Evolutionary conservation across 176 grass and related monocot species (phyloP).

Genomic region (Carex kokanica): DNA sequence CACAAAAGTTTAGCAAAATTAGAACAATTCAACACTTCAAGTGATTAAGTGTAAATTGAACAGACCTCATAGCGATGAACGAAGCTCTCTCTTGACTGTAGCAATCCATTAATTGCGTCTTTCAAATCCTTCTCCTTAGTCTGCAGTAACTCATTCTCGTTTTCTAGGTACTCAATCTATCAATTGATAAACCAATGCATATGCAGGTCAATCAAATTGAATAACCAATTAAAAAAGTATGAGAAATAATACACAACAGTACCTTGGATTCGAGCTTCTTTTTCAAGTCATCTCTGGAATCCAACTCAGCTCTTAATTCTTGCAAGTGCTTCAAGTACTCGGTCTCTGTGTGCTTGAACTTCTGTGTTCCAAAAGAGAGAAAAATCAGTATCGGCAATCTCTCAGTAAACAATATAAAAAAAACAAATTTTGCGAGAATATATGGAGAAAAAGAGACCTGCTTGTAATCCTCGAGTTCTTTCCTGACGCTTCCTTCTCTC

Average conservation of each 20-base stretch:
- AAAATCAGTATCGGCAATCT: neutral
- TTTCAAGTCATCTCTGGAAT: conserved; percentile 22
- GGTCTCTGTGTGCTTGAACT: conserved; percentile 29
- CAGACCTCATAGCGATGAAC: conserved; percentile 59
- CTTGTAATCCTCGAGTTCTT: conserved; percentile 48
- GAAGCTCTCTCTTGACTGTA: conserved; percentile 75
- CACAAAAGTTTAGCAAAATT: conserved; percentile 10
- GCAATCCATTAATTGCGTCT: conserved; percentile 52
- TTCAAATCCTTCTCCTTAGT: conserved; percentile 65
- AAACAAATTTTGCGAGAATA: neutral
- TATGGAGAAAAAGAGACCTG: conserved; percentile 19
- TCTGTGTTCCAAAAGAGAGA: neutral
- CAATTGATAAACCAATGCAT: conserved; percentile 7
- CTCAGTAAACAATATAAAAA: neutral
- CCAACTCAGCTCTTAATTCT: conserved; percentile 25
- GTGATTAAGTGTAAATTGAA: neutral
- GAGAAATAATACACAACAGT: neutral
- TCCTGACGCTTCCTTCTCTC: conserved; percentile 51
- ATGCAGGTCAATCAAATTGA: neutral
- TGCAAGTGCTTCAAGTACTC: conserved; percentile 35
- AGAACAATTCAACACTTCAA: neutral
- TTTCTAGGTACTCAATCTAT: conserved; percentile 73
- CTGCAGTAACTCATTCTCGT: conserved; percentile 59
- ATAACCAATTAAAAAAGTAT: neutral
- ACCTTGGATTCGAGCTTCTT: conserved; percentile 38